Base-by-base conservation (phyloP, 768 basidiomycete species). In the Neoboletus brunneissimus region DNA sequence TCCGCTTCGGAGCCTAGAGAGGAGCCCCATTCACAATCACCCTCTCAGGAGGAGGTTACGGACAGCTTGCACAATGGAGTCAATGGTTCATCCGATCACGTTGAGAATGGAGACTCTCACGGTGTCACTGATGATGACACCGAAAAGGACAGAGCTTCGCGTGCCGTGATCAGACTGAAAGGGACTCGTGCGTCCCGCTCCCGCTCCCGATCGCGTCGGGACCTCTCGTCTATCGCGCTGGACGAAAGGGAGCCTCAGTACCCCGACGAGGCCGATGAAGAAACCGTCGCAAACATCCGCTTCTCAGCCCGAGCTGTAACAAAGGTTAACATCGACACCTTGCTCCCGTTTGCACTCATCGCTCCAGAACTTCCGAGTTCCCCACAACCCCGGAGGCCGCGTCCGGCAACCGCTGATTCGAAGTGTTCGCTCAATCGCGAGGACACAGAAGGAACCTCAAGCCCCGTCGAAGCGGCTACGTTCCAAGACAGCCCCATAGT, bases 321-420 rank as follows among this genome's bases (percentile, higher is more conserved):
- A 16, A 86, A 83, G 65, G 75, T 75, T 11, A 82, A 86, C 64
- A 73, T 91, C 48, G 75, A 71, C 27, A 71, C 75, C 13, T 70
- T 87, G 22, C 77, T 93, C 59, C 91, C 91, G 6, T 93, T 93
- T 66, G 89, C 89, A 9, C 73, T 94, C 46, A 87, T 93, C 66
- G 79, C 87, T 22, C 91, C 91, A 3, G 87, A 93, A 72, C 67
- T 75, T 35, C 75, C 71, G 45, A 74, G 75, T 52, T 70, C 72
- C 48, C 77, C 80, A 29, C 72, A 75, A 56, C 38, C 54, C 16
- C 65, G 35, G 37, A 55, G 48, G 57, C 31, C 41, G 31, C 59
- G 57, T 10, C 55, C 55, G n/a, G 48, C 62, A 11, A 55, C 57
- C 37, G 46, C 58, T 32, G 67, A 66, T 52, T 72, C 70, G 15